Percentiles rank a stretch among this genome's conserved stretches.
Conservation (phyloP, 163 green algal species). For the Prototheca stagnorum region DNA sequence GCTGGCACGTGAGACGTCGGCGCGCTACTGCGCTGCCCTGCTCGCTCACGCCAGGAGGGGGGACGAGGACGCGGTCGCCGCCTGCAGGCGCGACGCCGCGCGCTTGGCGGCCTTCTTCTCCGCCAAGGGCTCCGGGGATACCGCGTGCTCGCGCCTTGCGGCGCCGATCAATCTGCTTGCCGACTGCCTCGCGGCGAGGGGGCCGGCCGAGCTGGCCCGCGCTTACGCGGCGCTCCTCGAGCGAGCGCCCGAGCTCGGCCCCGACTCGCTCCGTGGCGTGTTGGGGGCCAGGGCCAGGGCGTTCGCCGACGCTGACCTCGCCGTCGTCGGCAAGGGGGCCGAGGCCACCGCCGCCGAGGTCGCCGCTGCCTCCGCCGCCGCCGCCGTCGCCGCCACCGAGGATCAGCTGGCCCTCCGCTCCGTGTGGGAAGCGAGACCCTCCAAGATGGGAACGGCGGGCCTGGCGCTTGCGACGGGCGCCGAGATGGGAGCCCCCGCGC, state of each 20-base stretch:
- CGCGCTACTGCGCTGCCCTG: slow-evolving; percentile 23
- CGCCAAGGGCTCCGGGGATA: background rate
- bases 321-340: no score
- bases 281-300: background rate
- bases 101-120: slow-evolving; percentile 14
- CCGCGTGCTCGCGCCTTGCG: background rate
- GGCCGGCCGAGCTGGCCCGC: no score
- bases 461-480: no score
- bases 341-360: no score
- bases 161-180: background rate
- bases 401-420: no score
- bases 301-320: no score
- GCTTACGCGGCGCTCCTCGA: slow-evolving; percentile 7
- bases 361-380: no score
- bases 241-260: slow-evolving; percentile 11
- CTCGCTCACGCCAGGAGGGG: slow-evolving; percentile 8
- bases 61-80: slow-evolving; percentile 8
- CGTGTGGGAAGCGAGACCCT: no score
- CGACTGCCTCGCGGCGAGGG: background rate
- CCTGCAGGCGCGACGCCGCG: slow-evolving; percentile 6
- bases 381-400: no score
- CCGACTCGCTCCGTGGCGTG: background rate
- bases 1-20: slow-evolving; percentile 14
- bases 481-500: no score
- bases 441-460: no score